Percentiles rank a stretch among this genome's conserved stretches.
These are phyloP conservation scores for Oleoguttula mirabilis DNA, from an alignment of 495 filamentous ascomycete species.

Conservation along the genomic window DNA sequence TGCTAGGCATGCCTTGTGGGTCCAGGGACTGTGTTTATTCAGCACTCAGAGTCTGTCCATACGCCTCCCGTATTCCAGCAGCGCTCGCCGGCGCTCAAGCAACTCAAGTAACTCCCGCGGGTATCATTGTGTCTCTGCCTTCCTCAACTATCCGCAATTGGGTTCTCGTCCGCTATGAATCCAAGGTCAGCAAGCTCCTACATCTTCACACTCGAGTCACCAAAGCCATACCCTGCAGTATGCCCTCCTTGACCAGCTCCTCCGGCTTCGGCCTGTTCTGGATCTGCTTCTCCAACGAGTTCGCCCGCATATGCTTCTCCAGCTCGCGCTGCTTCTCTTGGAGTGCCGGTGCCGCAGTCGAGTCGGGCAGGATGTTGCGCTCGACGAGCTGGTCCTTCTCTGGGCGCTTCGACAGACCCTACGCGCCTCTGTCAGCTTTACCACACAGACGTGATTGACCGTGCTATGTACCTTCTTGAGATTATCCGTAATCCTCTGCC, in stretches of 20 bases:
- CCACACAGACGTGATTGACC: background rate
- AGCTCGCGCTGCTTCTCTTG: conserved; percentile 69
- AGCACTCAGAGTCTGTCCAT: too few species aligned
- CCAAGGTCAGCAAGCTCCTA: too few species aligned
- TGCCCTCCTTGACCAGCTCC: conserved; percentile 63
- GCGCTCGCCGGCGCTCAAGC: background rate
- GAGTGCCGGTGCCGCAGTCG: conserved; percentile 59
- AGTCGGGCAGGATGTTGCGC: conserved; percentile 74
- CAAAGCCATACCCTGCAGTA: conserved; percentile 33
- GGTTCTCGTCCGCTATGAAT: conserved; percentile 5
- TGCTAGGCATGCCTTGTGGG: too few species aligned
- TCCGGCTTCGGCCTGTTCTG: conserved; percentile 61
- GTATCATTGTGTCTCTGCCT: background rate
- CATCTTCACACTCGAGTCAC: too few species aligned
- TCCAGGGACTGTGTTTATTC: too few species aligned
- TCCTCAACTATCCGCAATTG: conserved; percentile 1
- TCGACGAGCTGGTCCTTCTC: conserved; percentile 57
- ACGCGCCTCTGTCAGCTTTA: too few species aligned
- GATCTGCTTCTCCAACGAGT: conserved; percentile 74
- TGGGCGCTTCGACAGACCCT: conserved; percentile 48
- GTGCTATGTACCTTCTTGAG: conserved; percentile 42
- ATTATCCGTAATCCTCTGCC: conserved; percentile 49
- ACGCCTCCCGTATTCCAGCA: too few species aligned
- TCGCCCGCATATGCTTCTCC: conserved; percentile 70
- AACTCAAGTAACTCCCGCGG: background rate